Evolutionary conservation across 1,139 yeast species (phyloP), one percentile per base, ranked within the genome.

Genomic region (Trichomonascaceae sp.): DNA sequence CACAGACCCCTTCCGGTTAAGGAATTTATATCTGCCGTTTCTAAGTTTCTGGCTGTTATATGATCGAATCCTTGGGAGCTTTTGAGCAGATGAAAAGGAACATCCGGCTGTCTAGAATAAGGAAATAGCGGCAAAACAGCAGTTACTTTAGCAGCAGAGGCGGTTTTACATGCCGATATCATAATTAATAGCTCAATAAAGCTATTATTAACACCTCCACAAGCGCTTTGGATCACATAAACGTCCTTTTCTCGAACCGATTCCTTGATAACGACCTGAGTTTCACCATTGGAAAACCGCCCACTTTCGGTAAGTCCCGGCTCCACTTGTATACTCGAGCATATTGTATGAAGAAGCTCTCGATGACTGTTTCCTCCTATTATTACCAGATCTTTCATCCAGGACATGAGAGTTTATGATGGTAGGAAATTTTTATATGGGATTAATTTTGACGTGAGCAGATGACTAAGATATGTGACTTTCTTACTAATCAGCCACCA

Each of bases 101-200:
- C 84, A 70, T 91, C 98, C 1, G 96, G 96, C 71, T 95, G 99
- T 66, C 99, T 79, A 1, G 96, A 87, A 69, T 95, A 95, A 20
- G 98, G 97, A 70, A 95, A 93, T 59, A 89, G 77, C 5, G 99
- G 99, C 70, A 93, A 76, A 41, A 95, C 96, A 0, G 96, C 98
- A 1, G 97, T 91, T 45, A 91, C 96, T 60, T 95, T 79, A 58
- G 82, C 84, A 13, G 99, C 98, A 61, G 96, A 86, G 2, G 99
- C 96, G 32, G 95, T 87, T 68, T 93, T 93, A 71, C 98, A 91
- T 5, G 99, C 99, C 17, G 95, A 85, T 50, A 95, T 82, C 78
- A 89, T 83, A 62, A 95, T 87, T 61, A 93, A 73, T 52, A 95
- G 76, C 71, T 95, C 98, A 69, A 95, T 80, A 63, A 95, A 86